phyloP scores from a whole-genome alignment of 2,329 filamentous ascomycete genomes.

The Trichoderma guizhouense region DNA sequence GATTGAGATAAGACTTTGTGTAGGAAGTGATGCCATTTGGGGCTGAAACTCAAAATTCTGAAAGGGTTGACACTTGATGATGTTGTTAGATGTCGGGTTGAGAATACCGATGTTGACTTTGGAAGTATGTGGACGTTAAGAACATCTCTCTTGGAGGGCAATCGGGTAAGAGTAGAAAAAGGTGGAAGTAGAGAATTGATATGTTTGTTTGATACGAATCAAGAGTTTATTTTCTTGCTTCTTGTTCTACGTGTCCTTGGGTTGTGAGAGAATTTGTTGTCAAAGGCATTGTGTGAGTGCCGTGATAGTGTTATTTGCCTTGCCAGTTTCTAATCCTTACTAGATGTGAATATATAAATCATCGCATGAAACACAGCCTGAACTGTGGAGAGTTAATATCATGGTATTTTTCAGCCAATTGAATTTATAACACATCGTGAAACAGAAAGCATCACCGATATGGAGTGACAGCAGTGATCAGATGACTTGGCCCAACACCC shows the following conservation, averaged over 20 bases:
- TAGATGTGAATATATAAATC: too few relatives aligned
- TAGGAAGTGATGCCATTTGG: background rate
- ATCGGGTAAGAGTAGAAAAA: background rate
- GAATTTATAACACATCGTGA: background rate
- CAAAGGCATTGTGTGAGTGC: background rate
- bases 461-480: background rate
- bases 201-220: background rate
- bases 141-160: background rate
- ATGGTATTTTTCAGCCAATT: too few relatives aligned
- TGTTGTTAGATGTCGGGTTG: background rate
- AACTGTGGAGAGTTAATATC: too few relatives aligned
- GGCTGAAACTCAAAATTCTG: background rate
- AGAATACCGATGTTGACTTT: background rate
- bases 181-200: background rate
- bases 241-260: fast-evolving
- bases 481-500: background rate
- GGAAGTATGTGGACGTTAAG: background rate
- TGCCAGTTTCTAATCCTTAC: too few relatives aligned
- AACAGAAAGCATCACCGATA: background rate
- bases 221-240: background rate
- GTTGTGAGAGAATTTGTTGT: background rate
- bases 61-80: background rate
- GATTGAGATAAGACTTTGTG: background rate
- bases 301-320: background rate
- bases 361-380: too few relatives aligned